Conservation (phyloP, 23 red algal genomes). For the Gracilaria vermiculophylla region DNA sequence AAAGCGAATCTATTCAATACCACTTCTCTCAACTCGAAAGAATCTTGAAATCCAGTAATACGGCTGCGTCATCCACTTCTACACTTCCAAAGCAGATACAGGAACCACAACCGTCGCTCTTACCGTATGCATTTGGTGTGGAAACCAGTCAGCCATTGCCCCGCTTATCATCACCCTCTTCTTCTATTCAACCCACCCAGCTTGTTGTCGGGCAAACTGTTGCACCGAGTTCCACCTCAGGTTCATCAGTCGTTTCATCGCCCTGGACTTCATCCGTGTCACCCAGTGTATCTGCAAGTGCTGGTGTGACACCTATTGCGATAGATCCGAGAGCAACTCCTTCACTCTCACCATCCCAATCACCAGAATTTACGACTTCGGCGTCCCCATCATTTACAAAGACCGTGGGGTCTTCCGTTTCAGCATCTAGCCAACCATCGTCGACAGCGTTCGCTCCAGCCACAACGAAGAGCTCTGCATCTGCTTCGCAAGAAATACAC, state of each 20-base stretch:
- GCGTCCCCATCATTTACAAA: background rate
- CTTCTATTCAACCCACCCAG: background rate
- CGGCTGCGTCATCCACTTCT: background rate
- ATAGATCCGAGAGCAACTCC: background rate
- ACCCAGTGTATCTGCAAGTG: background rate
- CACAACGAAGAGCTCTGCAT: background rate
- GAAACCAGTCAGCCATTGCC: background rate
- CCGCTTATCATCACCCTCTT: background rate
- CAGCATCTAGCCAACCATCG: background rate
- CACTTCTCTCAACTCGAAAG: background rate
- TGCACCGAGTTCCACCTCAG: background rate
- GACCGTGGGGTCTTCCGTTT: background rate
- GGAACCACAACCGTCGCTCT: background rate
- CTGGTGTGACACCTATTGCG: no score
- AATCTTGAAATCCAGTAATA: background rate
- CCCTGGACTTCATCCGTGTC: background rate
- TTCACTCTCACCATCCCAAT: background rate
- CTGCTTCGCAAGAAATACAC: background rate
- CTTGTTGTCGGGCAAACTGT: background rate
- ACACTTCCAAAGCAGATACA: background rate
- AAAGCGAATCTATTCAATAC: background rate
- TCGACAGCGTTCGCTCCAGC: background rate
- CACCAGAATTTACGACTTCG: background rate
- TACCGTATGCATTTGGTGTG: background rate
- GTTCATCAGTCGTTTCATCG: background rate